Evolutionary conservation across 176 grass and related monocot genomes (phyloP).

Genomic region (Thalia dealbata): DNA sequence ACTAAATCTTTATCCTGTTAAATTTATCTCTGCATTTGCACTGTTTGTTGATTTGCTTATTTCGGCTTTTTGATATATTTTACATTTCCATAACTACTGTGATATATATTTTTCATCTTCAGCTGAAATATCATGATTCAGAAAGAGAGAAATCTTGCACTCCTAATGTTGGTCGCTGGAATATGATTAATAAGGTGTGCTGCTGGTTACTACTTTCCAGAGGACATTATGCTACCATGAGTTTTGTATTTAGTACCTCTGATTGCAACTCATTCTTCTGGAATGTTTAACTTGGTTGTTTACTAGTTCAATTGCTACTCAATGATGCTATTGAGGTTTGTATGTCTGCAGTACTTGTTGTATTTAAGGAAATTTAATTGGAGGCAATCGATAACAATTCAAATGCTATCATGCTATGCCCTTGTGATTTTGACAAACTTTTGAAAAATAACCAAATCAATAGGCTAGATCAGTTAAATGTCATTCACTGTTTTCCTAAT

Average conservation of each 20-base stretch:
- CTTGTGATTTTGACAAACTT: too few relatives aligned
- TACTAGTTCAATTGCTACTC: too few relatives aligned
- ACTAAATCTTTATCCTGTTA: background rate
- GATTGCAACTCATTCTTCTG: background rate
- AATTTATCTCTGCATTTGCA: background rate
- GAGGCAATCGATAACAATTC: too few relatives aligned
- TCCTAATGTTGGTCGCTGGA: slow-evolving; percentile 70
- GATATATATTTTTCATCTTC: background rate
- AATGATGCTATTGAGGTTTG: too few relatives aligned
- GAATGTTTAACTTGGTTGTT: background rate
- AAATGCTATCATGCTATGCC: too few relatives aligned
- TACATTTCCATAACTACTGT: background rate
- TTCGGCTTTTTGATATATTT: background rate
- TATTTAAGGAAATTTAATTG: too few relatives aligned
- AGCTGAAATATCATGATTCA: slow-evolving; percentile 82
- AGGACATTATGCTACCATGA: background rate
- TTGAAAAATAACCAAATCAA: too few relatives aligned
- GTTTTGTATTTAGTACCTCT: background rate
- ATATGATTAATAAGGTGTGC: slow-evolving; percentile 70
- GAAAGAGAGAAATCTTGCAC: slow-evolving; percentile 48
- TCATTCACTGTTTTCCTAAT: too few relatives aligned
- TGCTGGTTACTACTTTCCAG: background rate
- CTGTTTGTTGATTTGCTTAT: background rate
- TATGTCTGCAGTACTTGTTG: too few relatives aligned
- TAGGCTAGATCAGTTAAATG: too few relatives aligned